Base-by-base conservation (phyloP, 2,329 filamentous ascomycete species). In the Lanzia echinophila region DNA sequence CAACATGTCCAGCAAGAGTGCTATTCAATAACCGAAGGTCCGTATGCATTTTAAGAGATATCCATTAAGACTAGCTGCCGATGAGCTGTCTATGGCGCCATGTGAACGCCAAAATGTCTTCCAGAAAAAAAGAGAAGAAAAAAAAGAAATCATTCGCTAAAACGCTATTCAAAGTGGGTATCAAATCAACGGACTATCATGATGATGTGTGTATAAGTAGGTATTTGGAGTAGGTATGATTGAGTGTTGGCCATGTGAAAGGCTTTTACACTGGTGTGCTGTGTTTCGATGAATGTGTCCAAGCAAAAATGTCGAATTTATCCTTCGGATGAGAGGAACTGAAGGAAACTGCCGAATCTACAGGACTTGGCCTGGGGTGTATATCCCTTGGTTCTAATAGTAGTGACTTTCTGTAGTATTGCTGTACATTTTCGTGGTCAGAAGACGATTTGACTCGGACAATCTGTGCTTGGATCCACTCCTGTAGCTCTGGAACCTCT, bases 381-480 rank as follows among this genome's bases (percentile, higher is more conserved):
- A 60, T 42, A 47, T 77, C 75, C 17, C 77, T 71, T 24, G 85
- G 85, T 62, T 88, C 85, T 11, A 88, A 73, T 6, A 85, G 70
- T 20, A 87, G 71, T 46, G 83, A 87, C 47, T 84, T 82, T 39
- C 84, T 78, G 65, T 87, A 87, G 59, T 86, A 83, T 58, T 76
- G 79, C 59, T 84, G 81, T 13, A 84, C 78, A 62, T 81, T 83
- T 56, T 79, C 77, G 53, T 83, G 77, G 50, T 82, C 81, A 19
- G 74, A 78, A 17, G 61, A 63, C 7, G 63, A 65, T 57, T 66
- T 68, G 73, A 78, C 55, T 12, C 87, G 87, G 44, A 96, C 88
- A 48, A 96, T 83, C 69, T 96, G 88, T 20, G 82, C 79, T 58
- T 91, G 82, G 69, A 99, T 83, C 92, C 92, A 99, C 22, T 92